phyloP scores from a whole-genome alignment of 257 asterid genomes.

The Solanum virginianum region DNA sequence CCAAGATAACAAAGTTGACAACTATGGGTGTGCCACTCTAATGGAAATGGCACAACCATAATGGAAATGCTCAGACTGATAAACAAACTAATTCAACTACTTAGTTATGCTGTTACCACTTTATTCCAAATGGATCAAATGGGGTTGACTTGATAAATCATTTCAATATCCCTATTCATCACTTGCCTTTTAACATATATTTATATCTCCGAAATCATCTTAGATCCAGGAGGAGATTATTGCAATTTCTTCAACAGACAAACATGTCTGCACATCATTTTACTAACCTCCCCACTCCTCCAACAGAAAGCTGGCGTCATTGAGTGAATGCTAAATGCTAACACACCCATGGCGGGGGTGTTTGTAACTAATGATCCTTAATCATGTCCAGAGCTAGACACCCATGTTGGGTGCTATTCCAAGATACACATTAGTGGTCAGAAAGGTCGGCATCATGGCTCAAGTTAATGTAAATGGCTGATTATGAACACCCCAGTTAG shows the following conservation, averaged over 20 bases:
- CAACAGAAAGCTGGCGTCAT: neutral
- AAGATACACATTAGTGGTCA: neutral
- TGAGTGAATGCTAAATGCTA: neutral
- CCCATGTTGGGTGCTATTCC: neutral
- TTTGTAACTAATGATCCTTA: neutral
- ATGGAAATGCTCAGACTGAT: neutral
- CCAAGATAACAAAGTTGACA: neutral
- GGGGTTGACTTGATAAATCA: neutral
- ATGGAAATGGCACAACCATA: neutral
- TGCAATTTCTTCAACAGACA: neutral
- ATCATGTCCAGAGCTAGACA: neutral
- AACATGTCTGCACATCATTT: neutral
- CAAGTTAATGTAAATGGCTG: neutral
- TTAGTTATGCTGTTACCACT: neutral
- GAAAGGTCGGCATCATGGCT: neutral
- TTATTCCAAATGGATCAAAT: neutral
- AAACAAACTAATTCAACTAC: neutral
- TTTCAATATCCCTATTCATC: neutral
- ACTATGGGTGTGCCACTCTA: neutral
- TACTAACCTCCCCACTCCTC: neutral
- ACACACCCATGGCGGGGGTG: neutral
- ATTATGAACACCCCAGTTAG: neutral
- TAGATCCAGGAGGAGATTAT: neutral
- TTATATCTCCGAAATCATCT: neutral
- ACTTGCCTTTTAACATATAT: neutral